Conservation (phyloP, 208 protist species). For the Crithidia sp. region DNA sequence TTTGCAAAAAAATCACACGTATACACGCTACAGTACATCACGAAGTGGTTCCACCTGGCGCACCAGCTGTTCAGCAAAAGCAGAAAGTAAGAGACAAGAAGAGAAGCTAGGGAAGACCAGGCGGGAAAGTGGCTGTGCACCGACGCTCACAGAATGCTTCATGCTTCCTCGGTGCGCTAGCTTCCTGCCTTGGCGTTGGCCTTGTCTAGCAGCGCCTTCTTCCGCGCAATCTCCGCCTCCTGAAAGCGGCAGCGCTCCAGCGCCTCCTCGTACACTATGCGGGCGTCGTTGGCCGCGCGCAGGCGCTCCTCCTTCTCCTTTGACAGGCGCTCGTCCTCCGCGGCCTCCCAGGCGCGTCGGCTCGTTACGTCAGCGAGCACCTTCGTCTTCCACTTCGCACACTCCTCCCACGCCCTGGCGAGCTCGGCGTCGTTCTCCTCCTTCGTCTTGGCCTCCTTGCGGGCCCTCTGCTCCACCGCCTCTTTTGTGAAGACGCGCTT, state of each 20-base stretch:
- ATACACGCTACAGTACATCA: constrained; percentile 7
- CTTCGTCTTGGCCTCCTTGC: constrained; percentile 33
- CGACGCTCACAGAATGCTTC: background rate
- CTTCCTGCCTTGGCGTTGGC: constrained; percentile 30
- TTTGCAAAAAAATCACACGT: background rate
- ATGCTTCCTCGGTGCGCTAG: background rate
- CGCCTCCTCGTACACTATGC: constrained; percentile 70
- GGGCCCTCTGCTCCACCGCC: constrained; percentile 56
- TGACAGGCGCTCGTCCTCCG: constrained; percentile 71
- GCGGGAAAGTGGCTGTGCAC: background rate
- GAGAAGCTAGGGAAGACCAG: background rate
- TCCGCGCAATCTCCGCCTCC: constrained; percentile 73
- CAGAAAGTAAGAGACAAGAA: background rate
- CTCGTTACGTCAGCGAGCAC: constrained; percentile 22
- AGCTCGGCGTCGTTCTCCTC: constrained; percentile 37
- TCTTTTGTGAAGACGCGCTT: constrained; percentile 84
- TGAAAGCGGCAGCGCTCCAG: constrained; percentile 68
- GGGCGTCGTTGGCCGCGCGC: constrained; percentile 76
- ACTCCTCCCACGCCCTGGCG: constrained; percentile 28
- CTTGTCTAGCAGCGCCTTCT: constrained; percentile 73
- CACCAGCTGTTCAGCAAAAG: background rate
- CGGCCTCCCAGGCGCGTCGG: constrained; percentile 23
- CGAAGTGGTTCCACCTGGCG: background rate
- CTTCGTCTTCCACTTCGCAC: constrained; percentile 31
- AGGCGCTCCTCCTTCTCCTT: constrained; percentile 73